Base-by-base conservation (phyloP, 2,329 filamentous ascomycete species). In the Ophiostoma triangulosporum region DNA sequence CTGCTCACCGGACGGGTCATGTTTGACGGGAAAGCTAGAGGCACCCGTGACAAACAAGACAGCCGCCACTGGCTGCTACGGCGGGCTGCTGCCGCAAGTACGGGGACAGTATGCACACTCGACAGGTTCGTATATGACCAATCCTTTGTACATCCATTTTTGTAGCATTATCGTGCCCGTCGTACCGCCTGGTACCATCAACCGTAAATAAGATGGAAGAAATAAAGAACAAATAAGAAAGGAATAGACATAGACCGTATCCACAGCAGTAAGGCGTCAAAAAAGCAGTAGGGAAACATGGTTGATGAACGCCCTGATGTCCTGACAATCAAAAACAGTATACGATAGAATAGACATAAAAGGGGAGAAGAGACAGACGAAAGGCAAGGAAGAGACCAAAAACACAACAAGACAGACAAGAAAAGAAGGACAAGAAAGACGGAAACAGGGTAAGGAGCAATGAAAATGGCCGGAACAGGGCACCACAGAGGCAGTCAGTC, bases 261-360 rank as follows among this genome's bases (percentile, higher is more conserved):
- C 36, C 35, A 43, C 31, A 27, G 20, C 40, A 53, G 43, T 48
- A 27, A 26, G 49, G 24, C 38, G 20, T 40, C 4, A 31, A n/a
- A 45, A 36, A 45, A 46, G 15, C 43, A 46, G 5, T 17, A 31
- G 35, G 26, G 24, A 46, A 46, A 29, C 43, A 31, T 17, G 11
- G 26, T 27, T 8, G 11, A 29, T 29, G 26, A 46, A 46, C 45
- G 35, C 32, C 43, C 45, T 48, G 32, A 40, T 49, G 51, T 49
- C 17, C 43, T 53, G 45, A 32, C 45, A 32, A 24, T 26, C 51
- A 51, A 36, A n/a, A 48, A 48, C 46, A 31, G 17, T 33, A 48
- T 31, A 32, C 26, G 12, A 48, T 20, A 35, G 17, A 38, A 33
- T 11, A 20, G 9, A 36, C 15, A 33, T 20, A 22, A 49, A 35